phyloP scores from a whole-genome alignment of 768 basidiomycete species.

The Xerocomellus dryophilus region DNA sequence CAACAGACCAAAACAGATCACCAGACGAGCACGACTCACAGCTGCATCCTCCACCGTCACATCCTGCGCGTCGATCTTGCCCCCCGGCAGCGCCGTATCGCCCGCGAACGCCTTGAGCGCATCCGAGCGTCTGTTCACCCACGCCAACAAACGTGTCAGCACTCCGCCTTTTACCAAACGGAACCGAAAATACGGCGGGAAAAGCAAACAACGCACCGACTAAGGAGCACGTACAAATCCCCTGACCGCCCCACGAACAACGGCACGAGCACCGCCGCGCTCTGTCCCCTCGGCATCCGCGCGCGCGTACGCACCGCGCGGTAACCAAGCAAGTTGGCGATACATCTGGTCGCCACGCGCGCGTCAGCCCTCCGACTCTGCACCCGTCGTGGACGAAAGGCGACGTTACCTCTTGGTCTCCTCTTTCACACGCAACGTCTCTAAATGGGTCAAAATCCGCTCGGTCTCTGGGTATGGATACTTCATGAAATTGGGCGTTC shows the following conservation, averaged over 20 bases:
- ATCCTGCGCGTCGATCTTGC: slow-evolving; percentile 72
- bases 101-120: slow-evolving; percentile 76
- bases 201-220: slow-evolving; percentile 49
- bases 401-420: slow-evolving; percentile 24
- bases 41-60: slow-evolving; percentile 74
- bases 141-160: not conserved
- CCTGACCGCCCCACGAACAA: slow-evolving; percentile 82
- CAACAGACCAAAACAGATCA: not conserved
- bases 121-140: slow-evolving; percentile 58
- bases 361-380: not conserved
- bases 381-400: not conserved
- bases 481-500: slow-evolving; percentile 12
- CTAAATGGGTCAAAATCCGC: slow-evolving; percentile 7
- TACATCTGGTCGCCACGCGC: slow-evolving; percentile 16
- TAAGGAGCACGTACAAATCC: slow-evolving; percentile 83
- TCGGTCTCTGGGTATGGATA: slow-evolving; percentile 18
- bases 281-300: slow-evolving; percentile 52
- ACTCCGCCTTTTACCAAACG: not conserved
- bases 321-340: slow-evolving; percentile 26
- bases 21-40: slow-evolving; percentile 35
- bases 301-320: slow-evolving; percentile 29
- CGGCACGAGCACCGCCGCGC: slow-evolving; percentile 79
- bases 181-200: not conserved
- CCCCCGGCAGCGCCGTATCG: slow-evolving; percentile 87
- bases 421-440: slow-evolving; percentile 12